Conservation (phyloP, 2,329 filamentous ascomycete genomes). For the Stemphylium lycopersici region DNA sequence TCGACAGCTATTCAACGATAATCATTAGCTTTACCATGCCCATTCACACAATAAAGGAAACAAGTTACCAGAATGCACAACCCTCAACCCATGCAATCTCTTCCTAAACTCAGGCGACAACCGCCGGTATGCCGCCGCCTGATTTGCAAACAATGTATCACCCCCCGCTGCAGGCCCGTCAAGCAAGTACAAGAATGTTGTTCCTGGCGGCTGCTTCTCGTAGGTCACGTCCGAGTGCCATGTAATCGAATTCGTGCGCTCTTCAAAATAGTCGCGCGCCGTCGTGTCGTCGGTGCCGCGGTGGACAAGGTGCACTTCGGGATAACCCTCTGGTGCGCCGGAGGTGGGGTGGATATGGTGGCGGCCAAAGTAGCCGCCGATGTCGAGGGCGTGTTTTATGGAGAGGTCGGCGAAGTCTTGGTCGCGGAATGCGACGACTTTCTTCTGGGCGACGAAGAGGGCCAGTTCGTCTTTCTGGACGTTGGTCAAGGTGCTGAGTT, state of each 20-base stretch:
- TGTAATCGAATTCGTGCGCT: conserved; percentile 78
- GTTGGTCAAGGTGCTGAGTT: conserved; percentile 70
- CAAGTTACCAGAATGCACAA: conserved; percentile 73
- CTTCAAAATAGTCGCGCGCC: conserved; percentile 67
- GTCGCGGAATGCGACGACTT: conserved; percentile 75
- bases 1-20: conserved; percentile 55
- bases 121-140: conserved; percentile 79
- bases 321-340: conserved; percentile 73
- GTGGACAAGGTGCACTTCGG: conserved; percentile 80
- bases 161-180: conserved; percentile 80
- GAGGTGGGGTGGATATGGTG: conserved; percentile 83
- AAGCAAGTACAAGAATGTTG: conserved; percentile 87
- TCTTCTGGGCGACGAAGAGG: conserved; percentile 75
- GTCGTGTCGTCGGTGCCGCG: conserved; percentile 69
- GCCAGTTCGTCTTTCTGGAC: conserved; percentile 79
- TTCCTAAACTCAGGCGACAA: conserved; percentile 80
- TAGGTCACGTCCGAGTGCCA: conserved; percentile 93
- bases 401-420: conserved; percentile 71
- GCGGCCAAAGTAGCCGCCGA: conserved; percentile 77
- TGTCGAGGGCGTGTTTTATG: conserved; percentile 71
- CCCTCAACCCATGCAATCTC: conserved; percentile 78
- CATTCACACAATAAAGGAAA: too few relatives aligned
- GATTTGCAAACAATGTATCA: conserved; percentile 83
- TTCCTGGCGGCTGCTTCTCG: conserved; percentile 86
- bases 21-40: too few relatives aligned